Base-by-base conservation (phyloP, 164 flowering plant species). In the Litsea cubeba region DNA sequence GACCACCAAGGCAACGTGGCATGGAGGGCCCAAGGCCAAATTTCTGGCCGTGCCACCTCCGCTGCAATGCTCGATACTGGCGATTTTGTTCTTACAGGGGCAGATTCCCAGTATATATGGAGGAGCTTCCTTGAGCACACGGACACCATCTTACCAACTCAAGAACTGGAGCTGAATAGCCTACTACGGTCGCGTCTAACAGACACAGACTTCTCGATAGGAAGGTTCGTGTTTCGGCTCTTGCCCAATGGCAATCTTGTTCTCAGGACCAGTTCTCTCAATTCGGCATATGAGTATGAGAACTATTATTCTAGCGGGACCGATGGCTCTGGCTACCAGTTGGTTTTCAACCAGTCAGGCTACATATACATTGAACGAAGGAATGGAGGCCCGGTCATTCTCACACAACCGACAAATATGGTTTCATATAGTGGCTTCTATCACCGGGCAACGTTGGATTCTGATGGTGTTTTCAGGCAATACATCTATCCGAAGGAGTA, bases 1-100 rank as follows among this genome's bases (percentile, higher is more conserved):
- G 32, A 68, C 71, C 51, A 15, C 23, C 71, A 23, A 68, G 57
- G 58, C 25, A 18, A n/a, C 2, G 74, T 30, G 12, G 14, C 14
- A 40, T 72, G 74, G 74, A 72, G 23, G 6, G 58, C 32, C 11
- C 1, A 0, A 5, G 22, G 11, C 46, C 15, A 25, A 25, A 15
- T 12, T 14, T 58, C 32, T 11, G 70, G 69, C 49, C 69, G 72
- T 2, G 82, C 72, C 22, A 51, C 76, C 51, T 76, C 79, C 50
- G 88, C 79, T n/a, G 74, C 83, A 51, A 76, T 85, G 86, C 87
- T 80, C 15, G 86, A 87, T 60, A 81, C 80, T 3, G 90, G 90
- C 4, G 84, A 83, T 67, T 80, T 87, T 28, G 76, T 83, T 8
- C 75, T 86, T 20, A 69, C 40, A 2, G 20, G 72, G 68, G 6